Evolutionary conservation across 495 filamentous ascomycete species (phyloP).

Genomic region (Apiosordaria backusii): DNA sequence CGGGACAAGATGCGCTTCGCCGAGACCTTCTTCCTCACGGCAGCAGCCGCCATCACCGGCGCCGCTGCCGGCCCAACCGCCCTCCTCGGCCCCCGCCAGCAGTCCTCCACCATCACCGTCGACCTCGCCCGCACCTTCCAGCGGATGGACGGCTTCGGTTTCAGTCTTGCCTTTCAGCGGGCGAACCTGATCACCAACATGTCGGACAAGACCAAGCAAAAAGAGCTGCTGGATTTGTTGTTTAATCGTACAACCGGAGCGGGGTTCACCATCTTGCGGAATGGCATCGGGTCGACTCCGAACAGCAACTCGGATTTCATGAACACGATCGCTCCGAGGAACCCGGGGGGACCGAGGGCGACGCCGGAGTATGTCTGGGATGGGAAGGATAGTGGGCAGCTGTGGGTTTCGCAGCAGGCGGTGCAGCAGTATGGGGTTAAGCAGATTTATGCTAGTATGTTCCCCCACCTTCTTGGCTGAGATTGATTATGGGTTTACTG

Average conservation of each 20-base stretch:
- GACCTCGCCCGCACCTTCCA: conserved; percentile 43
- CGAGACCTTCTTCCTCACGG: conserved; percentile 21
- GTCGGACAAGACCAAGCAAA: conserved; percentile 42
- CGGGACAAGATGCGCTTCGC: conserved; percentile 15
- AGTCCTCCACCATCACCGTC: conserved; percentile 40
- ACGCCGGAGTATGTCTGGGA: conserved; percentile 49
- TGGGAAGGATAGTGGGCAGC: conserved; percentile 50
- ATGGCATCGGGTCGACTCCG: conserved; percentile 52
- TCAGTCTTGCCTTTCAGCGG: conserved; percentile 53
- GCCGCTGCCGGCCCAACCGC: conserved; percentile 5
- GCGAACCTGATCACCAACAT: conserved; percentile 52
- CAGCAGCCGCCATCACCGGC: conserved; percentile 7
- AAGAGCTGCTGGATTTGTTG: conserved; percentile 46
- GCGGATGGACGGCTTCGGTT: conserved; percentile 51
- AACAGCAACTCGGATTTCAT: conserved; percentile 44
- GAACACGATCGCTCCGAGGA: conserved; percentile 47
- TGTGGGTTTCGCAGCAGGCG: conserved; percentile 52
- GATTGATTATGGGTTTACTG: not conserved
- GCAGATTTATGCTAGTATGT: conserved; percentile 49
- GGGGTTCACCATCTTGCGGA: conserved; percentile 54
- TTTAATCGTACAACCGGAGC: conserved; percentile 51
- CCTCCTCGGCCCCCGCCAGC: conserved; percentile 28
- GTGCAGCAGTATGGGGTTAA: conserved; percentile 43
- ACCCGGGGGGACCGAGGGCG: conserved; percentile 41
- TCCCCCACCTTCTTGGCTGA: not conserved